Conservation (phyloP, 352 stramenopile genomes). For the Pythium folliculosum region DNA sequence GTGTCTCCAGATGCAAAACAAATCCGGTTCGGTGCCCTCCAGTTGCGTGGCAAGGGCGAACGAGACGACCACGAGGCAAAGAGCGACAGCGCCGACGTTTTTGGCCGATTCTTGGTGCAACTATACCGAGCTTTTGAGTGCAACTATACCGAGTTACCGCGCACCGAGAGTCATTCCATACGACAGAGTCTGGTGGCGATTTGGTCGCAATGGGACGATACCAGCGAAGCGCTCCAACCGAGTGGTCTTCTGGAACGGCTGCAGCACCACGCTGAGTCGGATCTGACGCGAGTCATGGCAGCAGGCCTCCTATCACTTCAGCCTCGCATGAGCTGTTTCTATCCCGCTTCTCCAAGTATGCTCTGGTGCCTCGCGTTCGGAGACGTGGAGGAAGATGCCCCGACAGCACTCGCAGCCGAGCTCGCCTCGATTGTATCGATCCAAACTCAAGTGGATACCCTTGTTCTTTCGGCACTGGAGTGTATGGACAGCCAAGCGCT, state of each 20-base stretch:
- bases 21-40: constrained; percentile 33
- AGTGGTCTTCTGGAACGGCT: background rate
- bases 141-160: no score
- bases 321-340: background rate
- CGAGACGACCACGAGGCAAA: background rate
- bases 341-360: background rate
- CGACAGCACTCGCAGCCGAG: background rate
- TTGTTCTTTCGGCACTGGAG: background rate
- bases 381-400: constrained; percentile 11
- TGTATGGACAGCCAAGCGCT: background rate
- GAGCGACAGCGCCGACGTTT: background rate
- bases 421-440: constrained; percentile 7
- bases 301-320: constrained; percentile 16
- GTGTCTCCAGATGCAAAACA: constrained; percentile 33
- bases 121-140: background rate
- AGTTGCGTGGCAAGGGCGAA: background rate
- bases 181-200: background rate
- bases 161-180: no score
- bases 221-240: background rate
- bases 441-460: background rate
- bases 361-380: constrained; percentile 12
- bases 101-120: background rate
- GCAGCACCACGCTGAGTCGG: background rate
- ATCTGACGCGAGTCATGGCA: background rate
- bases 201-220: constrained; percentile 6